phyloP scores from a whole-genome alignment of 2,329 filamentous ascomycete species.

The Fusarium burgessii region DNA sequence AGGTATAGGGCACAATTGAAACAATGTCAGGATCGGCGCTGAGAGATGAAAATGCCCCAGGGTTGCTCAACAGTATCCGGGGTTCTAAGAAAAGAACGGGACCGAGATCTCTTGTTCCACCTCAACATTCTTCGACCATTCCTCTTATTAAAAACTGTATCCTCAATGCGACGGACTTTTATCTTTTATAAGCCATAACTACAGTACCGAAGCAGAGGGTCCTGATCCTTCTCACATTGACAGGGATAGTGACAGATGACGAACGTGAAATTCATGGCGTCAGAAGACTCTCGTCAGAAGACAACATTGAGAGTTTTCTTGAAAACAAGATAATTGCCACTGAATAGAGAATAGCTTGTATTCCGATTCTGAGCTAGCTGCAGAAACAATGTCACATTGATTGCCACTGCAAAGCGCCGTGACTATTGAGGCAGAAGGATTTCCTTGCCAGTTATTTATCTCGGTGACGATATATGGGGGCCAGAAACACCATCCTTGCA shows the following conservation, averaged over 20 bases:
- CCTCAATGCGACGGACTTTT: neutral
- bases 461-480: neutral
- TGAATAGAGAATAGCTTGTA: neutral
- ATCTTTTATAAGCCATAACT: neutral
- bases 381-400: neutral
- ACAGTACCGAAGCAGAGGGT: too few relatives aligned
- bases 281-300: neutral
- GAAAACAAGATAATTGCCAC: neutral
- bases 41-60: neutral
- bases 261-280: neutral
- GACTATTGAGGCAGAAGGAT: neutral
- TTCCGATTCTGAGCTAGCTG: neutral
- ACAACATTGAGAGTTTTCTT: neutral
- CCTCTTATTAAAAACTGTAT: neutral
- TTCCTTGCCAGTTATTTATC: neutral
- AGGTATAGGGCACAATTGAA: neutral
- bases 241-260: neutral
- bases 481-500: conserved; percentile 2
- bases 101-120: neutral
- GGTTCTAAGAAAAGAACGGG: neutral
- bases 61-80: neutral
- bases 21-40: neutral
- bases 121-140: neutral
- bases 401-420: neutral
- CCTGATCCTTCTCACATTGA: neutral